Base-by-base conservation (phyloP, 495 filamentous ascomycete species). In the Sporormia fimetaria region DNA sequence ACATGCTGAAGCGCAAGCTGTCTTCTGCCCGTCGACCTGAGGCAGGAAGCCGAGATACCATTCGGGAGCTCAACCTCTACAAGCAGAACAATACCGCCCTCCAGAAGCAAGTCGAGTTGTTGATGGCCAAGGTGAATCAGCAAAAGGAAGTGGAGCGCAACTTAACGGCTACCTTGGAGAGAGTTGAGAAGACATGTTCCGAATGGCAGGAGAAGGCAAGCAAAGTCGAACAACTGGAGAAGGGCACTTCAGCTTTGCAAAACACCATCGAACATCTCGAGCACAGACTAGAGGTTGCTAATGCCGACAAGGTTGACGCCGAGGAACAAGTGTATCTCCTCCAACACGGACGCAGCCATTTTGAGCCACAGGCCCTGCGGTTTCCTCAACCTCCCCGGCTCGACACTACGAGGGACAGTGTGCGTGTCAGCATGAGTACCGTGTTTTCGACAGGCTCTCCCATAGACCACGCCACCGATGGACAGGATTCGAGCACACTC, bases 71-170 rank as follows among this genome's bases (percentile, higher is more conserved):
- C 9, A 46, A 52, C 20, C 26, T 23, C 23, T 47, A 47, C 38
- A 46, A 40, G 30, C 42, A 47, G 11, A 52, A 52, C 33, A 42
- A 52, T 30, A 27, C 32, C 8, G 49, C 49, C 7, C 34, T 52
- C 1, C 42, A 47, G 20, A 52, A 40, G 37, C 51, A 54, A 31
- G 40, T 54, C 16, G 51, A 49, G 21, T 41, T 31, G 10, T 27
- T 54, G 21, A 54, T 54, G 51, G 15, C 33, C 12, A 54, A 54
- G 37, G 41, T 54, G n/a, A 54, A 53, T 22, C 44, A 48, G 20
- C 48, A 39, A 12, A 53, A 43, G 35, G 28, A 43, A 25, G 25
- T 14, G 8, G 49, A 53, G 39, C 30, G 43, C 14, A 37, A 22
- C 17, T 23, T 47, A 6, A 30, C 14, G 4, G 21, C 22, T 15